Conservation (phyloP, 768 basidiomycete genomes). For the Lactarius tabidus region DNA sequence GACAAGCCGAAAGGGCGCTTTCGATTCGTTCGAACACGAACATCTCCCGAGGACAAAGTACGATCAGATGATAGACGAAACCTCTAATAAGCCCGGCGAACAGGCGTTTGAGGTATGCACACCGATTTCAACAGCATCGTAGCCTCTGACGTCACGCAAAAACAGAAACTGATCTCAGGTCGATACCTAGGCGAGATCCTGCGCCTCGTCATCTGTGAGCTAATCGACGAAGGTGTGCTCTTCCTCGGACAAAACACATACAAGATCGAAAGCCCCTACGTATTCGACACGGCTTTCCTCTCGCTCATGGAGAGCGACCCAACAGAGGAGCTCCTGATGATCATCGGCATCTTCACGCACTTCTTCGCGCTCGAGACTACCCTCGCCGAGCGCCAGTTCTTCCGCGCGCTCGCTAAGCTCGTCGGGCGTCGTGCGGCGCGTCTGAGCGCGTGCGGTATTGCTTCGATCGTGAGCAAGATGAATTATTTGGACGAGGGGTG, state of each 20-base stretch:
- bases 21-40: constrained; percentile 93
- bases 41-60: constrained; percentile 95
- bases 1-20: constrained; percentile 66
- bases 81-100: constrained; percentile 94
- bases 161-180: constrained; percentile 93
- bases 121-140: background rate
- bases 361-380: constrained; percentile 98
- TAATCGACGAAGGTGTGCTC: constrained; percentile 94
- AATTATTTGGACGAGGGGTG: constrained; percentile 90
- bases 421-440: constrained; percentile 88
- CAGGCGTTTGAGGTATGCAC: constrained; percentile 80
- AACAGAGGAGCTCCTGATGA: constrained; percentile 94
- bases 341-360: constrained; percentile 95
- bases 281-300: constrained; percentile 94
- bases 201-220: constrained; percentile 89
- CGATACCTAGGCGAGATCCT: constrained; percentile 96
- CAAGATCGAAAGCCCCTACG: constrained; percentile 92
- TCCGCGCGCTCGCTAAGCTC: constrained; percentile 87
- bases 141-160: constrained; percentile 21
- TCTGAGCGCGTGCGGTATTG: constrained; percentile 92
- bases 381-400: constrained; percentile 93
- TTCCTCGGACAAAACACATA: constrained; percentile 99
- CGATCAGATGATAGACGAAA: constrained; percentile 86
- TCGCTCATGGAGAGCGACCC: constrained; percentile 97
- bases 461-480: constrained; percentile 93